phyloP scores from a whole-genome alignment of 345 rosid species.

The Gossypium ekmanianum region DNA sequence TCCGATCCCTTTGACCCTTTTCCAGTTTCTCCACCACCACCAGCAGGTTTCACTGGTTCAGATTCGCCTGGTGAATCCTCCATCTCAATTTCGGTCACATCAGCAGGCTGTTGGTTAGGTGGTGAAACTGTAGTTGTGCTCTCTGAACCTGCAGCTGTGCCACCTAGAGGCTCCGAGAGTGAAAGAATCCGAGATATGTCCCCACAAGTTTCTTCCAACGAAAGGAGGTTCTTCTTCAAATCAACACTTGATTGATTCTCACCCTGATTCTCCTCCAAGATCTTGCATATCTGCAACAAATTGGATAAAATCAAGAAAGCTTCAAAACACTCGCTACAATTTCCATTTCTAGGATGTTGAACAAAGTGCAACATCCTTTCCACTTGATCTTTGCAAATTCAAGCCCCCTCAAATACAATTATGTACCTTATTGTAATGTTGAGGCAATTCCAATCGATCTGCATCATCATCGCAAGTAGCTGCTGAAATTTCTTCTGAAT shows the following conservation, averaged over 20 bases:
- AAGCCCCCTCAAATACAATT: neutral
- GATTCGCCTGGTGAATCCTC: conserved; percentile 14
- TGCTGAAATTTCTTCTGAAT: conserved; percentile 49
- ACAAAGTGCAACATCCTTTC: neutral
- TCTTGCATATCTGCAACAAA: conserved; percentile 55
- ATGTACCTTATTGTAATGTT: conserved; percentile 59
- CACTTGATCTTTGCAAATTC: neutral
- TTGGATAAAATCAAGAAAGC: conserved; percentile 27
- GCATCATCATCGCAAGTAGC: conserved; percentile 57
- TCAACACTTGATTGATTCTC: conserved; percentile 17
- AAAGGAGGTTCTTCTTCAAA: conserved; percentile 17
- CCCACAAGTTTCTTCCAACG: neutral
- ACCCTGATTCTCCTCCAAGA: conserved; percentile 50
- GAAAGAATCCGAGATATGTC: neutral
- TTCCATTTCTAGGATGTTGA: neutral
- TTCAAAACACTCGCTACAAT: neutral
- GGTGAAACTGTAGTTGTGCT: conserved; percentile 11
- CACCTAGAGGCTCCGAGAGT: conserved; percentile 10
- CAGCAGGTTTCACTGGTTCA: conserved; percentile 1
- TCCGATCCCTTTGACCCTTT: neutral
- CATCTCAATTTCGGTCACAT: conserved; percentile 22
- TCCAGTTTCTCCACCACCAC: neutral
- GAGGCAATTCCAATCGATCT: conserved; percentile 49
- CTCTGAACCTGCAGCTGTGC: conserved; percentile 7
- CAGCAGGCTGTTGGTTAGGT: conserved; percentile 7